phyloP scores from a whole-genome alignment of 2,329 filamentous ascomycete genomes.

The Fusarium aywerte region DNA sequence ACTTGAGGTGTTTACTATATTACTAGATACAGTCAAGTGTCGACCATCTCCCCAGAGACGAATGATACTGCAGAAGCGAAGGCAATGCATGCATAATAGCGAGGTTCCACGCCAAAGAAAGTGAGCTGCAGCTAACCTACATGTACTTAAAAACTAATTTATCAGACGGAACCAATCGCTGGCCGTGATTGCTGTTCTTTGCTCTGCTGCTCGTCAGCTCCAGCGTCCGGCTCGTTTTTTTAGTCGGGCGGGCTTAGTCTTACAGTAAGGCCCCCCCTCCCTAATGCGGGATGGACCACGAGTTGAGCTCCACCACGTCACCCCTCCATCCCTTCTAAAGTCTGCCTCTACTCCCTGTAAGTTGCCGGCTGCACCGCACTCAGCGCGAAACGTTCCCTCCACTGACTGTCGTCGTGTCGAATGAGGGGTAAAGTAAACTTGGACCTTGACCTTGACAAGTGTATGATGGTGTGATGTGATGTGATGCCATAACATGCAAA shows the following conservation, averaged over 20 bases:
- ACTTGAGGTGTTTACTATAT: constrained; percentile 30
- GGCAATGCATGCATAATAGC: neutral
- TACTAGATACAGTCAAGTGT: neutral
- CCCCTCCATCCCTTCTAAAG: constrained; percentile 28
- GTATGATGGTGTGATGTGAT: constrained; percentile 41
- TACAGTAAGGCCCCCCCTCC: constrained; percentile 26
- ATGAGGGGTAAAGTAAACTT: constrained; percentile 46
- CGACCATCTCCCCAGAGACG: constrained; percentile 36
- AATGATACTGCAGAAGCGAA: constrained; percentile 28
- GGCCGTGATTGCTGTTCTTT: neutral
- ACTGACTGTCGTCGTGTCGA: too few species aligned
- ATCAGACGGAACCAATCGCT: constrained; percentile 43
- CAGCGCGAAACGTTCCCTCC: constrained; percentile 40
- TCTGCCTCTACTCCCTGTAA: constrained; percentile 23
- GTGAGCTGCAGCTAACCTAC: constrained; percentile 40
- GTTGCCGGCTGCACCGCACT: constrained; percentile 4
- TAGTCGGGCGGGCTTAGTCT: too few species aligned
- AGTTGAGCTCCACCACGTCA: constrained; percentile 43
- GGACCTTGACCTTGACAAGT: constrained; percentile 19
- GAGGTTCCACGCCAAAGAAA: constrained; percentile 28
- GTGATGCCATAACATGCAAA: constrained; percentile 35
- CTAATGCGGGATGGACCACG: constrained; percentile 43
- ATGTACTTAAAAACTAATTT: constrained; percentile 36
- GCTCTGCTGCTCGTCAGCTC: constrained; percentile 41
- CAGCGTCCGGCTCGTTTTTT: constrained; percentile 33